Conservation (phyloP, 306 rosid species). For the Parietaria judaica region DNA sequence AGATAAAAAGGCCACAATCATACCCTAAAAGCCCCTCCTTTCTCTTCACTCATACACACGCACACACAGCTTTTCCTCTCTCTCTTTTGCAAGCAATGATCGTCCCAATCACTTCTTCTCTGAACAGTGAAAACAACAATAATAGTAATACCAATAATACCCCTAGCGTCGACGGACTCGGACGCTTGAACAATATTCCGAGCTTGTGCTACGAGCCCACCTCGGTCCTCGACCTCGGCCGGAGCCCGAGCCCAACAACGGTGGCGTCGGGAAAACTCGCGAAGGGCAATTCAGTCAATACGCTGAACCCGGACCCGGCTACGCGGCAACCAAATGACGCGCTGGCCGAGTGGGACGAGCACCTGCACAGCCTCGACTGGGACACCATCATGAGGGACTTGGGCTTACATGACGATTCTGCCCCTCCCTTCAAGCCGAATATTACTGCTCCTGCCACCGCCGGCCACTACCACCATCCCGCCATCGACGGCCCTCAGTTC, state of each 20-base stretch:
- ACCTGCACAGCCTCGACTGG: conserved; percentile 67
- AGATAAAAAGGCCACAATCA: conserved; percentile 54
- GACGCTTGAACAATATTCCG: conserved; percentile 16
- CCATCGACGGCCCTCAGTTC: conserved; percentile 21
- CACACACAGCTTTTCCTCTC: conserved; percentile 1
- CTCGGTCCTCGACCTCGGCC: conserved; percentile 70
- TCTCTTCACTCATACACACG: conserved; percentile 9
- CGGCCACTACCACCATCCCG: conserved; percentile 10
- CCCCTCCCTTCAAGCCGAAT: conserved; percentile 17
- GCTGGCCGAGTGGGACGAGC: conserved; percentile 53
- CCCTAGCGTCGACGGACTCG: conserved; percentile 13
- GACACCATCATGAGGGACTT: conserved; percentile 69
- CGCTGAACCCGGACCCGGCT: conserved; percentile 1
- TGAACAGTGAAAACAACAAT: conserved; percentile 20
- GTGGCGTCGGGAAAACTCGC: conserved; percentile 27
- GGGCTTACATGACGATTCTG: conserved; percentile 56
- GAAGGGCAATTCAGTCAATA: conserved; percentile 1
- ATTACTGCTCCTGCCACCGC: background rate
- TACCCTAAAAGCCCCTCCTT: conserved; percentile 45
- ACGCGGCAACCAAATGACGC: conserved; percentile 29
- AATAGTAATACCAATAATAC: conserved; percentile 11
- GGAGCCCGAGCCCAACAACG: conserved; percentile 61
- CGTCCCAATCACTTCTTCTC: conserved; percentile 55
- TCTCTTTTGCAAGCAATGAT: conserved; percentile 47
- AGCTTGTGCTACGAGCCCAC: conserved; percentile 64